Evolutionary conservation across 2,329 filamentous ascomycete genomes (phyloP), one percentile per base, ranked within the genome.

Genomic region (Colletotrichum incanum): DNA sequence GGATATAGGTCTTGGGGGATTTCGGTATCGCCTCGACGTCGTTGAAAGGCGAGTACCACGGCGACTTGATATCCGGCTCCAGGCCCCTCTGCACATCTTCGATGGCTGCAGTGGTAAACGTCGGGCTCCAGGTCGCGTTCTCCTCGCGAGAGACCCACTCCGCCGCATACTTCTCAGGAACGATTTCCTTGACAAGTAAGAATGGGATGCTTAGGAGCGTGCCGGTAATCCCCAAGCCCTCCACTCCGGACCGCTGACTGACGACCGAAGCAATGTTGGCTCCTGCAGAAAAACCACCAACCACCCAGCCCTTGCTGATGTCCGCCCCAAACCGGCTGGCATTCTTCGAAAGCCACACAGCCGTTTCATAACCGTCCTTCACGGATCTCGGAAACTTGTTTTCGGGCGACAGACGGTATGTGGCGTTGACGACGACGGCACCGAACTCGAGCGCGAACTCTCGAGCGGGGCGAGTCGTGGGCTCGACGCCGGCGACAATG

Each of bases 351-450:
- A 79, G 75, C 79, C 79, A 80, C 26, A 75, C 74, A 1, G 78
- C 73, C 26, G 79, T 69, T 73, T 88, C 86, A 72, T 82, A 85
- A 65, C 81, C 82, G 74, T 89, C 87, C 65, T 85, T 76, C 14
- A 87, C 80, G 3, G 83, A 82, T 4, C 76, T 76, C 0, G 87
- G 87, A 65, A 87, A 88, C 58, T 80, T 81, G 72, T 87, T 78
- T 74, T 89, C 86, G 0, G 87, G 87, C 1, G 85, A 85, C 20
- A 89, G 82, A 0, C 86, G 78, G 74, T 89, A 88, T 52, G 87
- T 85, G 1, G 88, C 82, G 69, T 84, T 87, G 9, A 88, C 77
- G 23, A 84, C 83, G 0, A 84, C 79, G 34, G 82, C 67, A 7
- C 56, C 68, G 5, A 78, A 28, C 49, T 77, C 72, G 0, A 73